Conservation (phyloP, 495 filamentous ascomycete species). For the Penicillium coffeae region DNA sequence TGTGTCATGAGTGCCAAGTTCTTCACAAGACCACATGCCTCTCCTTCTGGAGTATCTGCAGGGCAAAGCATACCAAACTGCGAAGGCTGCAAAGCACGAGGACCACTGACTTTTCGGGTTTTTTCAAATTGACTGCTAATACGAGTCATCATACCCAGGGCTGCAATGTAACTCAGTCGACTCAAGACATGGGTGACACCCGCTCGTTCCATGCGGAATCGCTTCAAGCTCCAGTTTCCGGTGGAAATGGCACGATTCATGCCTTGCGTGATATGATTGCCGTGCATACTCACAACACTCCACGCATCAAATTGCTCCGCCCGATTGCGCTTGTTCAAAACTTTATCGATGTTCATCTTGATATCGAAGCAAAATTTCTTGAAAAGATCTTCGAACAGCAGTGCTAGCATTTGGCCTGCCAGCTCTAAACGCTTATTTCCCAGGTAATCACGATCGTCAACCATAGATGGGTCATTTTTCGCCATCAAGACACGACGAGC, state of each 20-base stretch:
- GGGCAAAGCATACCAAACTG: slow-evolving; percentile 97
- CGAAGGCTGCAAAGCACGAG: slow-evolving; percentile 91
- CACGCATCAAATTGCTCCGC: slow-evolving; percentile 82
- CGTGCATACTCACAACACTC: slow-evolving; percentile 69
- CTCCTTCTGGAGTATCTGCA: slow-evolving; percentile 96
- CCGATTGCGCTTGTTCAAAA: slow-evolving; percentile 82
- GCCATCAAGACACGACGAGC: slow-evolving; percentile 90
- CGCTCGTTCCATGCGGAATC: slow-evolving; percentile 97
- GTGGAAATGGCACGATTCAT: slow-evolving; percentile 93
- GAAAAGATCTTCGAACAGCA: slow-evolving; percentile 96
- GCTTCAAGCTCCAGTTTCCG: slow-evolving; percentile 94
- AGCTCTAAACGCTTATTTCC: slow-evolving; percentile 95
- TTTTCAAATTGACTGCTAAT: slow-evolving; percentile 99
- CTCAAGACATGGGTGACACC: slow-evolving; percentile 96
- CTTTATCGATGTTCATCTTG: slow-evolving; percentile 88
- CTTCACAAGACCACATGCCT: slow-evolving; percentile 96
- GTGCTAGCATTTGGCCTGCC: slow-evolving; percentile 88
- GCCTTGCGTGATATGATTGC: slow-evolving; percentile 78
- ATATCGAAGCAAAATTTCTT: slow-evolving; percentile 86
- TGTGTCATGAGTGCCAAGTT: slow-evolving; percentile 99
- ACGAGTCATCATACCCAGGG: slow-evolving; percentile 99
- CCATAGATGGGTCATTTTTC: slow-evolving; percentile 76
- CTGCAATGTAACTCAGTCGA: slow-evolving; percentile 91
- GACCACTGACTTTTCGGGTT: slow-evolving; percentile 91
- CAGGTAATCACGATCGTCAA: slow-evolving; percentile 96